phyloP scores from a whole-genome alignment of 495 filamentous ascomycete genomes.

The Tuber indicum region DNA sequence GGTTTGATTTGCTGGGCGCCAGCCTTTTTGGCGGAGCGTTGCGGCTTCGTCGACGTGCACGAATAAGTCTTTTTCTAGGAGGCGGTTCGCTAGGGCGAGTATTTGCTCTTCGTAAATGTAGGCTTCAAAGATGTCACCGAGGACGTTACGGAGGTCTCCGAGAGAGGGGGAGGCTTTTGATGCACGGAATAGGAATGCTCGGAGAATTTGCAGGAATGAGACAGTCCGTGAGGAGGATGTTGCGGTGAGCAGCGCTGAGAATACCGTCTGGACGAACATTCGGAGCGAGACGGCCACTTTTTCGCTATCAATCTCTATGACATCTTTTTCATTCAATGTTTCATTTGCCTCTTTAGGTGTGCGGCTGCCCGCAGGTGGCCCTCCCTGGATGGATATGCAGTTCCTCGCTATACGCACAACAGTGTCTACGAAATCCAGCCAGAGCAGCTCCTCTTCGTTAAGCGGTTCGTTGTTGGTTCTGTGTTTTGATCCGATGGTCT shows the following conservation, averaged over 20 bases:
- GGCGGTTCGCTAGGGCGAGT: constrained; percentile 70
- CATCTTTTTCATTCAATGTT: constrained; percentile 19
- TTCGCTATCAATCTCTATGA: constrained; percentile 45
- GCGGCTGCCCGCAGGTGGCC: constrained; percentile 15
- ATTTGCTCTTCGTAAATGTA: constrained; percentile 91
- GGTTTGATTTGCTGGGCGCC: constrained; percentile 75
- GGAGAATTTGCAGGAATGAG: constrained; percentile 82
- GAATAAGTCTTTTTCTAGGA: constrained; percentile 86
- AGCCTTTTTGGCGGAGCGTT: constrained; percentile 72
- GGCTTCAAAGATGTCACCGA: constrained; percentile 84
- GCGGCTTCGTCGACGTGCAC: constrained; percentile 70
- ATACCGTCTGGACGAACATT: constrained; percentile 75
- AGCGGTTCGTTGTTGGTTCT: constrained; percentile 56
- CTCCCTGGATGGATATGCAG: constrained; percentile 34
- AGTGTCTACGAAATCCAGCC: constrained; percentile 83
- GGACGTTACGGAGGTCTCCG: constrained; percentile 74
- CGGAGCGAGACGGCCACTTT: constrained; percentile 63
- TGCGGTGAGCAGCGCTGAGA: constrained; percentile 74
- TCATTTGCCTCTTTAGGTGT: constrained; percentile 39
- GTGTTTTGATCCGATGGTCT: constrained; percentile 36
- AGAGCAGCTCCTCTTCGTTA: constrained; percentile 70
- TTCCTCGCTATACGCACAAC: constrained; percentile 71
- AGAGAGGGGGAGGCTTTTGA: constrained; percentile 75
- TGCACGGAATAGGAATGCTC: constrained; percentile 81
- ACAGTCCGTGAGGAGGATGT: constrained; percentile 50